Evolutionary conservation across 441 rosid genomes (phyloP), one percentile per base, ranked within the genome.

Genomic region (Corymbia calophylla): DNA sequence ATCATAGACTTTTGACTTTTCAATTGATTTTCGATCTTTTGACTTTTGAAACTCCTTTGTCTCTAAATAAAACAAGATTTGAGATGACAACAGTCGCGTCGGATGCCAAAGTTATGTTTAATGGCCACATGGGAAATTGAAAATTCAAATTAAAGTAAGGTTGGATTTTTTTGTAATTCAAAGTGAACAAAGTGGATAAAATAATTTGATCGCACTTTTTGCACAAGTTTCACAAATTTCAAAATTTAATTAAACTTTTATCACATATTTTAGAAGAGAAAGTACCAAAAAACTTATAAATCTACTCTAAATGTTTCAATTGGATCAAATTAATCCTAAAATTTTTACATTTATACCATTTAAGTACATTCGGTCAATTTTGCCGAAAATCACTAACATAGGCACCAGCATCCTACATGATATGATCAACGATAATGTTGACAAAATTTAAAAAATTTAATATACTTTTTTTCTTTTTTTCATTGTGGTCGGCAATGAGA

Each of bases 351-450:
- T 55, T 21, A 6, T 55, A 10, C 9, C 11, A 19, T 19, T 55
- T 55, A 27, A 19, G 27, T 21, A 1, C 9, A 55, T 55, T 55
- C 9, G 5, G 2, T 9, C 21, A 55, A 55, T 55, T 21, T 55
- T 21, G 21, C 21, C 21, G 11, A 10, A 55, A 55, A 55, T 55
- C 2, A 55, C 60, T 55, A 21, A 21, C 27, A 8, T 55, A 25
- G 11, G 21, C 0, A 2, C 2, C 2, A 1, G 21, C 0, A 2
- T 55, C 27, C 11, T 55, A 19, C 2, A 1, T 21, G 11, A 55
- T 8, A 10, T 55, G 27, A 55, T 55, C 14, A 25, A 9, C 2
- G 11, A 4, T 55, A 21, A 55, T 4, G 27, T 21, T 23, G 27
- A 55, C 60, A 55, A 55, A 3, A 55, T 55, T 55, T 8, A 21